A percentile compares a stretch with the other conserved stretches of the same genome.
phyloP scores from a whole-genome alignment of 768 basidiomycete genomes.

The Coprinopsis cinerea region DNA sequence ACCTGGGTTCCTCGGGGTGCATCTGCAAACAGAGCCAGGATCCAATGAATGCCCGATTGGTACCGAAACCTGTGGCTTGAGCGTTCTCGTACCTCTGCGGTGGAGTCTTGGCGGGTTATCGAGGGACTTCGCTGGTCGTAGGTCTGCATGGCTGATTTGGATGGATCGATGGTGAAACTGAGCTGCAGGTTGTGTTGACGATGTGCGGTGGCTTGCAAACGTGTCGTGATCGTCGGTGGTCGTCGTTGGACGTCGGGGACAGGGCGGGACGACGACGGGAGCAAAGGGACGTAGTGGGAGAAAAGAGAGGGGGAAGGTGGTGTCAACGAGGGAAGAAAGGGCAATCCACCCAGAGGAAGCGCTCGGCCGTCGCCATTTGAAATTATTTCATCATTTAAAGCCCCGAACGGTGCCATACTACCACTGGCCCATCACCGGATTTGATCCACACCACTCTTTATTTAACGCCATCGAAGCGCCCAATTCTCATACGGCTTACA shows the following conservation, averaged over 20 bases:
- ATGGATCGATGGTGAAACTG: slow-evolving; percentile 2
- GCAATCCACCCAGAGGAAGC: background rate
- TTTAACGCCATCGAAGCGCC: slow-evolving; percentile 1
- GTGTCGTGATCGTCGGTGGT: background rate
- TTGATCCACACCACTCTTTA: background rate
- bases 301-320: background rate
- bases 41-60: background rate
- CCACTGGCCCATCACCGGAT: background rate
- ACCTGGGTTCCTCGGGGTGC: slow-evolving; percentile 1
- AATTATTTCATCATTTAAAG: background rate
- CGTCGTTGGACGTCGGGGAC: background rate
- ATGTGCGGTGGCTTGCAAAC: background rate
- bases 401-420: too few species aligned
- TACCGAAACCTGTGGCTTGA: background rate
- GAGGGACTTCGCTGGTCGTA: background rate
- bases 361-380: background rate
- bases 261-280: background rate
- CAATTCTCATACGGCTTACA: background rate
- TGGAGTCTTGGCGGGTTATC: background rate
- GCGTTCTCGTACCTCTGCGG: background rate
- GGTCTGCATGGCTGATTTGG: background rate
- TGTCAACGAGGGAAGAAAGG: too few species aligned
- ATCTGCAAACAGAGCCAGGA: background rate
- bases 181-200: background rate
- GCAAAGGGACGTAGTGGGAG: background rate